Evolutionary conservation across 164 flowering plant genomes (phyloP).

Genomic region (Chimonanthus salicifolius): DNA sequence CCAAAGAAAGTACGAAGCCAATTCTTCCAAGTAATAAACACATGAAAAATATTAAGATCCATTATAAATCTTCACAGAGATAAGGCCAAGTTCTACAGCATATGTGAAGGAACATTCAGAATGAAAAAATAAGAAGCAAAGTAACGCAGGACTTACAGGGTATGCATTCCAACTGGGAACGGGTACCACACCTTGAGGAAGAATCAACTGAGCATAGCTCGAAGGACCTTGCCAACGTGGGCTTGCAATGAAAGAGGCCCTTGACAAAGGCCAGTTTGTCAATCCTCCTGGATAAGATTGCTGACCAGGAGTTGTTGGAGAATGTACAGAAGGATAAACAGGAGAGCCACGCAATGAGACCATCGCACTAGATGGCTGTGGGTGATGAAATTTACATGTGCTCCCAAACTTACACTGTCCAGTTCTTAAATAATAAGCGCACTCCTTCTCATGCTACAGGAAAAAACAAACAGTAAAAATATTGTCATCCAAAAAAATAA

Average conservation of each 20-base stretch:
- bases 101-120: not conserved
- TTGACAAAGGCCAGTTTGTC: constrained; percentile 65
- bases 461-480: constrained; percentile 2
- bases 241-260: constrained; percentile 78
- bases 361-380: constrained; percentile 80
- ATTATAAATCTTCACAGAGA: not conserved
- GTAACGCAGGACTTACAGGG: constrained; percentile 46
- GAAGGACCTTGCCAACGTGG: constrained; percentile 95
- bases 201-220: constrained; percentile 68
- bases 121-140: not conserved
- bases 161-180: constrained; percentile 82
- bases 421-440: constrained; percentile 91
- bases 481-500: not conserved
- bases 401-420: constrained; percentile 92
- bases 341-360: constrained; percentile 76
- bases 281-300: constrained; percentile 71
- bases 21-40: no score
- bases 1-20: no score
- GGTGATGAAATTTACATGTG: constrained; percentile 96
- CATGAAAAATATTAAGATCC: no score
- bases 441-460: constrained; percentile 76
- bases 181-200: constrained; percentile 86
- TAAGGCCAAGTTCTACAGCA: not conserved
- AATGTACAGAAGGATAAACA: constrained; percentile 64
- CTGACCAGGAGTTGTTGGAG: constrained; percentile 79